Conservation (phyloP, 176 grass and related monocot genomes). For the Urochloa ruziziensis region DNA sequence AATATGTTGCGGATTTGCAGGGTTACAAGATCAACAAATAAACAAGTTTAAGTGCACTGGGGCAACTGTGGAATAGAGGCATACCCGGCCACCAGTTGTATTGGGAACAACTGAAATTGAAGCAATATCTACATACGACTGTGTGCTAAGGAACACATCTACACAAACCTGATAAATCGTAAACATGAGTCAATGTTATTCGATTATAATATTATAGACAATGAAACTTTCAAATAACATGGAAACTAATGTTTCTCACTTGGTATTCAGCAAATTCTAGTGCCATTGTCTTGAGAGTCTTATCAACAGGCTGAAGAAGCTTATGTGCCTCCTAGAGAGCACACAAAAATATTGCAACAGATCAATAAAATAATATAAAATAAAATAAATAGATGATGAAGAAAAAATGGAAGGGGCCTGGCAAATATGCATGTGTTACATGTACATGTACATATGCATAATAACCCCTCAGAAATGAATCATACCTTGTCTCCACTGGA, state of each 20-base stretch:
- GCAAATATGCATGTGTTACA: neutral
- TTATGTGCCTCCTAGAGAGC: slow-evolving; percentile 75
- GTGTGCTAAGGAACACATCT: slow-evolving; percentile 83
- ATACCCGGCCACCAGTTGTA: slow-evolving; percentile 83
- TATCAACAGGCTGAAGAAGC: slow-evolving; percentile 72
- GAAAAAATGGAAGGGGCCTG: neutral
- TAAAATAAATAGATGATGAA: neutral
- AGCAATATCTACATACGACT: slow-evolving; percentile 79
- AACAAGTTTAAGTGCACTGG: neutral
- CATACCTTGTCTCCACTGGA: slow-evolving; percentile 74
- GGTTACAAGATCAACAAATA: neutral
- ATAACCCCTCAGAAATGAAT: neutral
- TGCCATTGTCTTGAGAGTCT: slow-evolving; percentile 88
- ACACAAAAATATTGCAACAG: too few species aligned
- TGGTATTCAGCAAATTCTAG: slow-evolving; percentile 93
- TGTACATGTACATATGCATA: slow-evolving; percentile 6
- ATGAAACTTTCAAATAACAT: neutral
- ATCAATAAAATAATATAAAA: too few species aligned
- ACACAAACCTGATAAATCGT: slow-evolving; percentile 66
- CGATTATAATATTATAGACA: too few species aligned
- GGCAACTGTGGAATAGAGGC: neutral
- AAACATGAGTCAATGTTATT: neutral
- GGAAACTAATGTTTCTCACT: slow-evolving; percentile 42
- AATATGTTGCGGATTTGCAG: neutral
- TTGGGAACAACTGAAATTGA: slow-evolving; percentile 74